A percentile compares a stretch with the other conserved stretches of the same genome.
Conservation (phyloP, 2,329 filamentous ascomycete species). For the Trichoderma sp. region DNA sequence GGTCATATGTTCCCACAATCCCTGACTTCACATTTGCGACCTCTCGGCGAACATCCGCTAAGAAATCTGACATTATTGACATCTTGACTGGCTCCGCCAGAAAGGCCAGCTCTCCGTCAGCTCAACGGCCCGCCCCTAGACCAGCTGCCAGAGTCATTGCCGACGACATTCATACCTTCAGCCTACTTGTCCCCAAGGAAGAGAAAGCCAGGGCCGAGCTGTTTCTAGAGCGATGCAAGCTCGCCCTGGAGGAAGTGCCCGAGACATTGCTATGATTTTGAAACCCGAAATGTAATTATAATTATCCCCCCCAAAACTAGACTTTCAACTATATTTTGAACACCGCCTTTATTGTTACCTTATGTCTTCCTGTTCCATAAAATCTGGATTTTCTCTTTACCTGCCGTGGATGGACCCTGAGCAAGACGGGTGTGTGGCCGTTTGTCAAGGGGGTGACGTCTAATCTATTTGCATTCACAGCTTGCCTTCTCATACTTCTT, state of each 20-base stretch:
- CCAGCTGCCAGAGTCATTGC: constrained; percentile 45
- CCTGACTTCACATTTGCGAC: constrained; percentile 56
- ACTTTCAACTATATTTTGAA: constrained; percentile 27
- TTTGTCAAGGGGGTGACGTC: background rate
- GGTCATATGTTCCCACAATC: constrained; percentile 75
- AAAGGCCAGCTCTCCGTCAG: constrained; percentile 37
- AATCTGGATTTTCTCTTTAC: background rate
- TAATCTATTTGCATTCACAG: constrained; percentile 6
- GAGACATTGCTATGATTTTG: constrained; percentile 66
- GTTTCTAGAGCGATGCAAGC: constrained; percentile 87
- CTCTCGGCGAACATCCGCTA: constrained; percentile 39
- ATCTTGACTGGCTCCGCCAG: constrained; percentile 60
- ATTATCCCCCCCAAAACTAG: constrained; percentile 29
- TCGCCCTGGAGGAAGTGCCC: constrained; percentile 78
- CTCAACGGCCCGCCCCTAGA: constrained; percentile 35
- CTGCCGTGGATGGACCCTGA: background rate
- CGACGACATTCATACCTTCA: constrained; percentile 74
- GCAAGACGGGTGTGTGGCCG: background rate
- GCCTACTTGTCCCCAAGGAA: constrained; percentile 73
- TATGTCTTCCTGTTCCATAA: constrained; percentile 12
- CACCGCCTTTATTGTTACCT: constrained; percentile 13
- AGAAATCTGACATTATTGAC: constrained; percentile 75
- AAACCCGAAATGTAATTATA: constrained; percentile 39
- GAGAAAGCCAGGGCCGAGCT: constrained; percentile 81
- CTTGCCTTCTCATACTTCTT: background rate